These are phyloP conservation scores for Noccaea caerulescens DNA, from an alignment of 345 rosid genomes.

Conservation along the genomic window DNA sequence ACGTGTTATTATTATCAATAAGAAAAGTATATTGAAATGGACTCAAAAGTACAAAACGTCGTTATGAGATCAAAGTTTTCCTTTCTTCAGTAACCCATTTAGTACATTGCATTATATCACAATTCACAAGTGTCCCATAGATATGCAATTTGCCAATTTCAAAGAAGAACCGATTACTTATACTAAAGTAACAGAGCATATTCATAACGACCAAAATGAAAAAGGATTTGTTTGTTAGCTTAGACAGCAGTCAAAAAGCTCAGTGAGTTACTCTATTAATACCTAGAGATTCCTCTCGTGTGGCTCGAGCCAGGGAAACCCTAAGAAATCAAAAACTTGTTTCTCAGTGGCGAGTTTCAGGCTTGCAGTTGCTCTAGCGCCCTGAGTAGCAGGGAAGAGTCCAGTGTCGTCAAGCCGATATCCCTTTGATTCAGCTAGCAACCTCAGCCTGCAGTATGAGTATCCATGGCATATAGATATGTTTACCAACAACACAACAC, in stretches of 20 bases:
- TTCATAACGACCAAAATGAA: conserved; percentile 2
- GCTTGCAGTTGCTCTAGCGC: conserved; percentile 64
- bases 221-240: conserved; percentile 6
- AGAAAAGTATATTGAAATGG: not conserved
- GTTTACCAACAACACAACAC: not conserved
- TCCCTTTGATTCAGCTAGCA: conserved; percentile 90
- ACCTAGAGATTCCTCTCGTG: conserved; percentile 77
- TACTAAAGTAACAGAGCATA: not conserved
- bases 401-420: conserved; percentile 90
- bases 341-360: conserved; percentile 65
- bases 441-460: conserved; percentile 71
- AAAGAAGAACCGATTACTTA: not conserved
- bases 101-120: not conserved
- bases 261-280: too few species aligned
- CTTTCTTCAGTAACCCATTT: not conserved
- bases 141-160: conserved; percentile 2
- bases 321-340: conserved; percentile 85
- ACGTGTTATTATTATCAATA: conserved; percentile 5
- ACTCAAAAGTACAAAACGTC: not conserved
- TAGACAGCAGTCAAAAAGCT: too few species aligned
- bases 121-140: not conserved
- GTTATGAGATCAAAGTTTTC: not conserved
- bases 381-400: conserved; percentile 90
- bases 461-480: conserved; percentile 8
- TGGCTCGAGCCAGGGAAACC: conserved; percentile 84